Evolutionary conservation across 441 rosid species (phyloP), one percentile per base, ranked within the genome.

Genomic region (Kokia cookei): DNA sequence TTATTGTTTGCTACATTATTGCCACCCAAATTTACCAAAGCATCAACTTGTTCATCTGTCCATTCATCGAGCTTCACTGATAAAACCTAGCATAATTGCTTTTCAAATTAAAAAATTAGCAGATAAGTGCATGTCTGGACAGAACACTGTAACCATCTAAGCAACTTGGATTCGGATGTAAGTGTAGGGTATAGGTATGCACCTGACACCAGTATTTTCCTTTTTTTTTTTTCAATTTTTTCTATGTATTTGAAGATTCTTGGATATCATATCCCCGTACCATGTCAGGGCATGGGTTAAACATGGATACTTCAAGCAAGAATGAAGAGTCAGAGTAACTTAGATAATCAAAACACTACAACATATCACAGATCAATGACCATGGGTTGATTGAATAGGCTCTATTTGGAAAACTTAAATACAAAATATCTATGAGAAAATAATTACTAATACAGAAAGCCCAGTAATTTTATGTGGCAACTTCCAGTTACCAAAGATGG

Each of bases 41-140:
- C 53, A 55, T 86, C 83, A 22, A 96, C 97, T 85, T 96, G 98
- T 65, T 96, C 97, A 51, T 93, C 91, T n/a, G 98, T 89, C 99
- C 99, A 96, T 32, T 93, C 94, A 76, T 96, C 98, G 73, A 96
- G 89, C 77, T 93, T 96, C 76, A 91, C 86, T 3, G 99, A 96
- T 66, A 92, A 77, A 73, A 96, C 97, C 99, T 96, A 87, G 57
- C 42, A 82, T 37, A 79, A 54, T 60, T 40, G 65, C 45, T 42
- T 48, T 59, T 60, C 26, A 60, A 74, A 75, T 76, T 54, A 65
- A 32, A 72, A 22, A 7, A 72, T 70, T 15, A 65, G 70, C 62
- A 62, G 17, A 65, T 62, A 51, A 51, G 48, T n/a, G n/a, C 17
- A 51, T 17, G 29, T 35, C n/a, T 17, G 45, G 64, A 60, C 17